These are phyloP conservation scores for Suillus luteus DNA, from an alignment of 768 basidiomycete species.

Conservation along the genomic window DNA sequence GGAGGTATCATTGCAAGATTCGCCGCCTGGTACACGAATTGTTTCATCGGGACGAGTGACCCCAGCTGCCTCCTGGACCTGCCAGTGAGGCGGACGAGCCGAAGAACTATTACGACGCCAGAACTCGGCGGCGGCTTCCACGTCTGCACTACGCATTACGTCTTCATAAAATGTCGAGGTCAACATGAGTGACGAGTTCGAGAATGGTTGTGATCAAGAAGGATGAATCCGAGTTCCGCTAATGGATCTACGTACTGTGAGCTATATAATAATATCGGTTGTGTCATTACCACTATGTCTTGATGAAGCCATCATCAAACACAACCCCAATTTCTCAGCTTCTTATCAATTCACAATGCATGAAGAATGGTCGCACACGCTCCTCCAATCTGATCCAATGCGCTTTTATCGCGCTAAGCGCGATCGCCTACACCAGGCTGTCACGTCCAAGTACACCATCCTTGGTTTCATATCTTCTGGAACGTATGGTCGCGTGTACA, in stretches of 20 bases:
- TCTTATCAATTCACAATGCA: conserved; percentile 23
- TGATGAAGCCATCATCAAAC: background rate
- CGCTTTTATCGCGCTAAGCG: conserved; percentile 78
- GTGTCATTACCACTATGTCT: background rate
- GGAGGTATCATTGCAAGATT: background rate
- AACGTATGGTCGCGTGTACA: conserved; percentile 98
- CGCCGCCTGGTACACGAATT: background rate
- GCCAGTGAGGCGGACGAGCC: background rate
- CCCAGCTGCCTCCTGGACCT: background rate
- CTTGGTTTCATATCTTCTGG: conserved; percentile 98
- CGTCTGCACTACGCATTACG: background rate
- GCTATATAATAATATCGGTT: background rate
- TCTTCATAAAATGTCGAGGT: background rate
- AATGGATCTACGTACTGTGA: background rate
- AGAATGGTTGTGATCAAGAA: background rate
- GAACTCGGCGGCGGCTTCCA: background rate
- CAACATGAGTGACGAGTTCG: background rate
- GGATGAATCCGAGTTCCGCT: background rate
- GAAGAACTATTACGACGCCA: background rate
- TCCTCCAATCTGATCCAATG: conserved; percentile 72
- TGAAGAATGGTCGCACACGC: conserved; percentile 39
- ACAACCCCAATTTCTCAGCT: background rate
- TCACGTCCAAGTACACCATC: conserved; percentile 84
- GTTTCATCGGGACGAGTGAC: background rate
- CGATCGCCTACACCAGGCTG: conserved; percentile 65